phyloP scores from a whole-genome alignment of 2,329 filamentous ascomycete genomes.

The Diaporthe citrichinensis region DNA sequence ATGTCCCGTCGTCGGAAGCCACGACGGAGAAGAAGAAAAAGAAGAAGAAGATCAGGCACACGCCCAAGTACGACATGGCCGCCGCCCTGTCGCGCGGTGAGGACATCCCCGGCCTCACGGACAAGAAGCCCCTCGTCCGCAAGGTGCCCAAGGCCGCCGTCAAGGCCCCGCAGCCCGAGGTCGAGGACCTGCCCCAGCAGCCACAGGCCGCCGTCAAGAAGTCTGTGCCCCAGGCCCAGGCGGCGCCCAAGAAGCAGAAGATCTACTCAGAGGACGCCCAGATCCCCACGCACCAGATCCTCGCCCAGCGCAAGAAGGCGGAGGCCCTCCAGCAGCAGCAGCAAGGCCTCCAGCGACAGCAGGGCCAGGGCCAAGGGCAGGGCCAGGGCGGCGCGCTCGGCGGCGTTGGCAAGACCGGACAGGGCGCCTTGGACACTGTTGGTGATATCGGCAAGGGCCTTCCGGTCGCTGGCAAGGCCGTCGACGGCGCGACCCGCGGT shows the following conservation, averaged over 20 bases:
- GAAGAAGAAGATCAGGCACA: constrained; percentile 40
- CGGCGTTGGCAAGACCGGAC: constrained; percentile 19
- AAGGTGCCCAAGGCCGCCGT: constrained; percentile 33
- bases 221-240: constrained; percentile 2
- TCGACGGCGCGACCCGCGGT: constrained; percentile 37
- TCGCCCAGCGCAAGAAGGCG: constrained; percentile 35
- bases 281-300: constrained; percentile 37
- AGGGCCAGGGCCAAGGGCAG: constrained; percentile 14
- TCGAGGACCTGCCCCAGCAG: constrained; percentile 30
- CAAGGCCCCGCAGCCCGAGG: constrained; percentile 21
- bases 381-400: constrained; percentile 13
- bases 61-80: constrained; percentile 40
- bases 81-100: constrained; percentile 38
- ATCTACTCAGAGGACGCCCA: constrained; percentile 35
- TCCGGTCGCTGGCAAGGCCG: constrained; percentile 38
- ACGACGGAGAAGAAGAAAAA: constrained; percentile 41
- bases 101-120: constrained; percentile 38
- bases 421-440: constrained; percentile 29
- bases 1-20: constrained; percentile 28
- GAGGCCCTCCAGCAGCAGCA: constrained; percentile 29
- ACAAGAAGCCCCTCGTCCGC: constrained; percentile 32
- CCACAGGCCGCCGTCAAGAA: constrained; percentile 33
- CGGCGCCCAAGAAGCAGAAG: constrained; percentile 38
- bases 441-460: constrained; percentile 36
- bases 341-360: constrained; percentile 24